phyloP scores from a whole-genome alignment of 2,329 filamentous ascomycete species.

The Fusarium clavum region DNA sequence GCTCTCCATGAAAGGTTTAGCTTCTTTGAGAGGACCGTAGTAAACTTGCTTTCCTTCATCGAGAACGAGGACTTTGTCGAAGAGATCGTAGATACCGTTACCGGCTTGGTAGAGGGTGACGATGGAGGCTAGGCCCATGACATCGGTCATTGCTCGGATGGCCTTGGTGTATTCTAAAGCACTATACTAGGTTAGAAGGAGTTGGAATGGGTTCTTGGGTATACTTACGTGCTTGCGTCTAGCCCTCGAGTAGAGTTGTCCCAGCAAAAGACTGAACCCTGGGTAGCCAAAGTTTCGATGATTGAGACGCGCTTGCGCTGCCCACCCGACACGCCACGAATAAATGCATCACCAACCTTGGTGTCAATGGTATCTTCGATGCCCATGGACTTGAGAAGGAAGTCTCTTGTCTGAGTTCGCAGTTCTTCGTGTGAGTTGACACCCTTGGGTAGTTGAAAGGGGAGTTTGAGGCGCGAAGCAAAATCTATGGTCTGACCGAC shows the following conservation, averaged over 20 bases:
- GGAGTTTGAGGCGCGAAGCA: conserved; percentile 71
- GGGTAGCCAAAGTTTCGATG: conserved; percentile 70
- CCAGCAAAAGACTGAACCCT: conserved; percentile 72
- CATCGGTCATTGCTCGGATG: conserved; percentile 72
- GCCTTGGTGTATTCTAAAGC: conserved; percentile 71
- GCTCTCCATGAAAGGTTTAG: conserved; percentile 72
- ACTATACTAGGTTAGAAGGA: conserved; percentile 38
- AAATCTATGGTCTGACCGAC: conserved; percentile 79
- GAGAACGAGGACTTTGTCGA: conserved; percentile 77
- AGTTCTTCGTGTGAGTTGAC: conserved; percentile 57
- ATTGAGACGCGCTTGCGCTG: conserved; percentile 78
- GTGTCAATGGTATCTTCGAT: conserved; percentile 72
- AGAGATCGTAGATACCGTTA: conserved; percentile 75
- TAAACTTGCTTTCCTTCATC: conserved; percentile 74
- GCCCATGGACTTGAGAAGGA: conserved; percentile 67
- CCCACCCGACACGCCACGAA: conserved; percentile 75
- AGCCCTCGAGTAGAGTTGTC: conserved; percentile 75
- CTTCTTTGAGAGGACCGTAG: conserved; percentile 70
- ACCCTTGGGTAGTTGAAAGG: conserved; percentile 59
- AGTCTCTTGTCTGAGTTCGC: conserved; percentile 61
- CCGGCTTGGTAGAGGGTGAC: conserved; percentile 77
- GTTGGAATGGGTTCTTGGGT: fast-evolving
- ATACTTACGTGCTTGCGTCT: conserved; percentile 68
- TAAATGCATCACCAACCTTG: conserved; percentile 74
- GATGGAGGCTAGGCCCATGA: conserved; percentile 68